Evolutionary conservation across 768 basidiomycete genomes (phyloP).

Genomic region (Floccularia luteovirens): DNA sequence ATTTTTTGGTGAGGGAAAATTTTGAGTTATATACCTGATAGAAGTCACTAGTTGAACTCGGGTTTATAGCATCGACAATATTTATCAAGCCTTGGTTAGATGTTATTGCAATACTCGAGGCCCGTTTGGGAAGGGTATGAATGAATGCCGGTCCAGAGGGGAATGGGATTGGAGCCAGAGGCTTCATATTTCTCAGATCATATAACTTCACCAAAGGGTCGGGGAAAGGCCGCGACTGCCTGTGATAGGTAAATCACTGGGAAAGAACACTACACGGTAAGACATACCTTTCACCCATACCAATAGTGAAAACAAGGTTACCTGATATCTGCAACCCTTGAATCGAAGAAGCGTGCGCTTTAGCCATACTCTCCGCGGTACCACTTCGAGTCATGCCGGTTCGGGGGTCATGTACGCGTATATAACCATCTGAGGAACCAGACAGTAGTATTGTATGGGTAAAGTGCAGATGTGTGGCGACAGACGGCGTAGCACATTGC

Average conservation of each 20-base stretch:
- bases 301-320: constrained; percentile 80
- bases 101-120: constrained; percentile 65
- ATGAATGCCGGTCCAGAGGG: constrained; percentile 84
- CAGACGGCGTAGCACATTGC: constrained; percentile 45
- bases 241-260: constrained; percentile 20
- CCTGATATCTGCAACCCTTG: constrained; percentile 76
- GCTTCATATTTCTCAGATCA: constrained; percentile 77
- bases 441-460: constrained; percentile 59
- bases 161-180: constrained; percentile 83
- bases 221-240: constrained; percentile 80
- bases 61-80: constrained; percentile 73
- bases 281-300: constrained; percentile 72
- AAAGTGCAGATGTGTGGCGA: constrained; percentile 58
- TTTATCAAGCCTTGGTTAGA: constrained; percentile 82
- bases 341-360: constrained; percentile 77
- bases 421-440: constrained; percentile 65
- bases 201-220: constrained; percentile 93
- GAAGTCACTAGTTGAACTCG: constrained; percentile 61
- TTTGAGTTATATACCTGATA: constrained; percentile 52
- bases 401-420: constrained; percentile 69
- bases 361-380: constrained; percentile 46
- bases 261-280: constrained; percentile 6
- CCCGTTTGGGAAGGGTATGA: constrained; percentile 67
- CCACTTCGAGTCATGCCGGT: constrained; percentile 43
- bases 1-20: neutral